Conservation (phyloP, 345 rosid genomes). For the Arabis alpina region DNA sequence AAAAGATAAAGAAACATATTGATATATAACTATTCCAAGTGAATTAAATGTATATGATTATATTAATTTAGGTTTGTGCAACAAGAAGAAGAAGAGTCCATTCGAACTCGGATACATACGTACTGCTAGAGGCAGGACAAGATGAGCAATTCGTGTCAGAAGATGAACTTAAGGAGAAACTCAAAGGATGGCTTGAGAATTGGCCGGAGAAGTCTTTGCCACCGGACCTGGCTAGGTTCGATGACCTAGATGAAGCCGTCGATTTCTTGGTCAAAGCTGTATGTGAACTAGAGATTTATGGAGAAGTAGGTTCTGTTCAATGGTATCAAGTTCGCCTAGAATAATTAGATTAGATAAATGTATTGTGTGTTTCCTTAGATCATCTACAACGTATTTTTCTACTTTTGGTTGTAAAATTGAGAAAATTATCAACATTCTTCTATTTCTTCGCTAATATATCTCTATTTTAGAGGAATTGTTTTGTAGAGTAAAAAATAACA, state of each 20-base stretch:
- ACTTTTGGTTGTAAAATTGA: no score
- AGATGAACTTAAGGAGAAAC: conserved; percentile 70
- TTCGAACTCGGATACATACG: conserved; percentile 68
- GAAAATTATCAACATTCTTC: no score
- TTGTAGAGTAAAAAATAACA: no score
- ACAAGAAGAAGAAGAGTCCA: conserved; percentile 61
- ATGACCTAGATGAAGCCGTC: conserved; percentile 67
- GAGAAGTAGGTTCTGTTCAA: conserved; percentile 78
- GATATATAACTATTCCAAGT: neutral
- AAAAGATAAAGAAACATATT: neutral
- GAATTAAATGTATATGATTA: neutral
- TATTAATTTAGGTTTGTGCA: conserved; percentile 47
- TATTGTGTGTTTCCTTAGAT: neutral
- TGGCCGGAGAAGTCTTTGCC: conserved; percentile 74
- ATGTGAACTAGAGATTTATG: conserved; percentile 83
- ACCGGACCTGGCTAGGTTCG: conserved; percentile 78
- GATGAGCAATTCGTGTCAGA: conserved; percentile 77
- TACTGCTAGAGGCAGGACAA: conserved; percentile 76
- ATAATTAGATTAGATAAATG: conserved; percentile 31
- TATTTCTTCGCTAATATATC: no score
- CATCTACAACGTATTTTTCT: no score
- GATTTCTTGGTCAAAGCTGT: conserved; percentile 67
- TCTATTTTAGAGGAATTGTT: no score
- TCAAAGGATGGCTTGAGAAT: conserved; percentile 70
- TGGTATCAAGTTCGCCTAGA: conserved; percentile 89